Evolutionary conservation across 345 rosid genomes (phyloP).

Genomic region (Heritiera littoralis): DNA sequence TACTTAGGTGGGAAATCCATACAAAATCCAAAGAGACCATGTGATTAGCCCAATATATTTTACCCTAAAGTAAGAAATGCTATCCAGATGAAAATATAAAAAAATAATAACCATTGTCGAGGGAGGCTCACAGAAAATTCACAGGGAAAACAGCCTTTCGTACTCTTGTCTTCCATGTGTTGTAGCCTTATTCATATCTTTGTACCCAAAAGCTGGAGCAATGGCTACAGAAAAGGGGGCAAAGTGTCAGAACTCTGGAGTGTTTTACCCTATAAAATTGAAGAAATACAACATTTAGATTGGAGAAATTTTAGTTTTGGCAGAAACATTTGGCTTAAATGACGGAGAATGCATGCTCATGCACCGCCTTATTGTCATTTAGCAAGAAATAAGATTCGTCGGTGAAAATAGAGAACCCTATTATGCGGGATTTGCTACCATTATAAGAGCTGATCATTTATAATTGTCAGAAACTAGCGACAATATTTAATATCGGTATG

Average conservation of each 20-base stretch:
- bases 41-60: not conserved
- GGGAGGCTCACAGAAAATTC: not conserved
- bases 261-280: too few species aligned
- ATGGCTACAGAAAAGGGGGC: not conserved
- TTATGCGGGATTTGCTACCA: too few species aligned
- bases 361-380: too few species aligned
- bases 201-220: conserved; percentile 8
- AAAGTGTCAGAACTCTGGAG: not conserved
- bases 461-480: too few species aligned
- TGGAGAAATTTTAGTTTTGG: too few species aligned
- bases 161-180: not conserved
- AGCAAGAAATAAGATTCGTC: too few species aligned
- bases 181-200: not conserved
- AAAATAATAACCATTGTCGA: not conserved
- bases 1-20: not conserved
- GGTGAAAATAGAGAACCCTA: too few species aligned
- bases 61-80: not conserved
- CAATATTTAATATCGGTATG: too few species aligned
- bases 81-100: not conserved
- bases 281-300: not conserved
- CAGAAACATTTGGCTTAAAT: too few species aligned
- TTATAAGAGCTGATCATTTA: too few species aligned
- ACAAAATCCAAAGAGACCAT: not conserved
- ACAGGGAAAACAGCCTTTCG: not conserved
- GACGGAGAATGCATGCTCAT: too few species aligned